Conservation (phyloP, 805 yeast genomes). For the Candida gorgasii region DNA sequence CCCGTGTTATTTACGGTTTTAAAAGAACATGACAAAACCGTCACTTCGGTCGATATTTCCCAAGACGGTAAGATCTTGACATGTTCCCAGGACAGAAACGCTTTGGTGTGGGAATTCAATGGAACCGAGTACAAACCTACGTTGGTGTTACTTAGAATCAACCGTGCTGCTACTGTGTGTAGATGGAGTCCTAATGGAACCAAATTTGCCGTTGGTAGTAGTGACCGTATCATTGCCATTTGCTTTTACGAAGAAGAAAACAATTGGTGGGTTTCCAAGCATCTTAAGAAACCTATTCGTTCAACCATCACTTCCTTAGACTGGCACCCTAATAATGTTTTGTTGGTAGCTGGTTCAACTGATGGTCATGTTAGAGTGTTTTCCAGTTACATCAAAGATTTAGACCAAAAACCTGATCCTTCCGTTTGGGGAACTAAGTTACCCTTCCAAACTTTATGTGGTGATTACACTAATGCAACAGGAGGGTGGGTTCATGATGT, state of each 20-base stretch:
- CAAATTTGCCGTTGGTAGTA: slow-evolving; percentile 96
- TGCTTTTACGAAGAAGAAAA: slow-evolving; percentile 95
- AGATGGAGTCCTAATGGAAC: slow-evolving; percentile 94
- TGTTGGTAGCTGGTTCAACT: slow-evolving; percentile 87
- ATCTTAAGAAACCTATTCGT: slow-evolving; percentile 90
- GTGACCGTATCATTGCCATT: slow-evolving; percentile 90
- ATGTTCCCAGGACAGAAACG: slow-evolving; percentile 97
- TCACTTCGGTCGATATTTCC: slow-evolving; percentile 92
- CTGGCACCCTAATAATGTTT: slow-evolving; percentile 93
- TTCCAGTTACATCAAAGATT: slow-evolving; percentile 80
- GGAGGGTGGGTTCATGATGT: slow-evolving; percentile 95
- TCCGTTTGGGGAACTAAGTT: slow-evolving; percentile 92
- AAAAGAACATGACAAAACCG: slow-evolving; percentile 86
- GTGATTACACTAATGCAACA: slow-evolving; percentile 66
- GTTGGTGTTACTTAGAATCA: slow-evolving; percentile 86
- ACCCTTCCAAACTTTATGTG: slow-evolving; percentile 90
- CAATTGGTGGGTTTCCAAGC: slow-evolving; percentile 99
- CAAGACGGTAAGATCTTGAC: slow-evolving; percentile 88
- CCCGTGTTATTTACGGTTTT: slow-evolving; percentile 68
- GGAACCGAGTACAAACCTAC: slow-evolving; percentile 72
- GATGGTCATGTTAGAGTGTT: slow-evolving; percentile 20
- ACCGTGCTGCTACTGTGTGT: slow-evolving; percentile 92
- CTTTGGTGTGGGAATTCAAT: slow-evolving; percentile 88
- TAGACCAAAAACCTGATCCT: slow-evolving; percentile 79
- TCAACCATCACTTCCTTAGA: slow-evolving; percentile 79